These are phyloP conservation scores for Rhodamnia argentea DNA, from an alignment of 345 rosid species.

Conservation along the genomic window DNA sequence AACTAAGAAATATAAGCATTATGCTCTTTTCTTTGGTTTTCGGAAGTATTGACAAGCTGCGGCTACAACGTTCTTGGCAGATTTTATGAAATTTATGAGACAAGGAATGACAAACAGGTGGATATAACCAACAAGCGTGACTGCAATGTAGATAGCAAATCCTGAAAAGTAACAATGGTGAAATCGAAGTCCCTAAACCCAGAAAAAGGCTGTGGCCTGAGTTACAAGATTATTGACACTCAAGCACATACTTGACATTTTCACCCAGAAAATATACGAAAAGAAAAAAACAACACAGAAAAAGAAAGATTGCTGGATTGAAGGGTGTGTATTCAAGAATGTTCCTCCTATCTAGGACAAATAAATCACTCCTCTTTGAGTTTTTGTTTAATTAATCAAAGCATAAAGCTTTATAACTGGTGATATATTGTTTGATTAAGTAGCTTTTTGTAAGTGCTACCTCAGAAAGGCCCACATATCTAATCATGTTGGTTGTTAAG, in stretches of 20 bases:
- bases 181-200: not conserved
- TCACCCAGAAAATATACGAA: not conserved
- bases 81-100: not conserved
- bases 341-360: not conserved
- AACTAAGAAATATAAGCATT: not conserved
- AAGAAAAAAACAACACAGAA: not conserved
- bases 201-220: not conserved
- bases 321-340: not conserved
- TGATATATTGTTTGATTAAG: not conserved
- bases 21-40: not conserved
- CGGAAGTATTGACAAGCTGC: not conserved
- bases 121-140: not conserved
- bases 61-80: not conserved
- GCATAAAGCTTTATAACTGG: not conserved
- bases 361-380: not conserved
- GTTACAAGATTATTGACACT: not conserved
- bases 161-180: not conserved
- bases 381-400: not conserved
- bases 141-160: not conserved
- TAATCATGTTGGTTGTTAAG: slow-evolving; percentile 5
- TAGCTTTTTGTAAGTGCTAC: not conserved
- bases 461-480: slow-evolving; percentile 3
- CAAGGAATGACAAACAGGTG: not conserved
- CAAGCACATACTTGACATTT: not conserved
- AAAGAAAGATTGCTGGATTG: not conserved